Base-by-base conservation (phyloP, 352 stramenopile species). In the Phytophthora agathidicida region DNA sequence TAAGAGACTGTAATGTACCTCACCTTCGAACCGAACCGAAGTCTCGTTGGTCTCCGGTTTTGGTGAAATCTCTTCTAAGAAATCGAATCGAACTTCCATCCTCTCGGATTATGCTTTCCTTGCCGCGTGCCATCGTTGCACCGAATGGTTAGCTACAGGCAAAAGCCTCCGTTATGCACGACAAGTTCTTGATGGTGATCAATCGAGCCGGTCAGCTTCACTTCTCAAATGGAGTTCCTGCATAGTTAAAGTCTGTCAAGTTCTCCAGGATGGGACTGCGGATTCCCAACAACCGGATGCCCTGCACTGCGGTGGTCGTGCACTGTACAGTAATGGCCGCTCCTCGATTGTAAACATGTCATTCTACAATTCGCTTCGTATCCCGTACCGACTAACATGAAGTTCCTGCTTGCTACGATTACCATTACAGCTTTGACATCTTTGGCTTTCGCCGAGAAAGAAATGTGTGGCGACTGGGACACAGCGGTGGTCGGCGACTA, bases 401-500 rank as follows among this genome's bases (percentile, higher is more conserved):
- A 76, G 62, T 20, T 51, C 8, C 32, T 63, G 33, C 24, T 64
- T 3, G 20, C 44, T 39, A 32, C 38, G 17, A 23, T 27, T 27
- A 24, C 19, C 11, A 16, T 45, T 20, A 47, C 37, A 10, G 42
- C 47, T 8, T 8, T 71, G 1, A 41, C 44, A 14, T 42, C 64
- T 20, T 45, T 41, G 7, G 45, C 47, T 1, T 45, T 41, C 6
- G 45, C 56, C 23, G 55, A 66, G 20, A 57, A 66, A 24, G 28
- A 54, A 36, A 64, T 64, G 39, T 77, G 68, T 36, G 68, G 64
- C 23, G 64, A 77, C 28, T 77, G 65, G 64, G 68, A 66, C 32
- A 66, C 48, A 16, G 33, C 33, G 9, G 51, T 44, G 22, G 50
- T 66, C 5, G 64, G 59, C 43, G 68, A 71, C 36, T 77, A 69